Conservation (phyloP, 2,329 filamentous ascomycete species). For the Phaeosphaeriaceae sp. region DNA sequence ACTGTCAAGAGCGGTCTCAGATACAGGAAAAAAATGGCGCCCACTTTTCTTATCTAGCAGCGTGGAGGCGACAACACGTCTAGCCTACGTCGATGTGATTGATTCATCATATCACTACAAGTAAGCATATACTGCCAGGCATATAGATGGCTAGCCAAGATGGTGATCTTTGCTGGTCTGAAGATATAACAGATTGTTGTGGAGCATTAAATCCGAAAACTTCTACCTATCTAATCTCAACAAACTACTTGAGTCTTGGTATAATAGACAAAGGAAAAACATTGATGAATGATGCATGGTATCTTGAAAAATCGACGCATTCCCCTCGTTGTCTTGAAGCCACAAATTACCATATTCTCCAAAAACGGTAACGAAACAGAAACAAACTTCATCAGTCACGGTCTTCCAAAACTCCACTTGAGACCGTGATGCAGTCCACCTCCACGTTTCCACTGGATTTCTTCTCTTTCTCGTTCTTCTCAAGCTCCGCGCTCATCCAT, state of each 20-base stretch:
- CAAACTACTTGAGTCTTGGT: not conserved
- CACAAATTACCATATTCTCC: not conserved
- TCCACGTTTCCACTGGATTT: slow-evolving; percentile 9
- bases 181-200: not conserved
- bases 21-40: no score
- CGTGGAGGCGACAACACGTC: not conserved
- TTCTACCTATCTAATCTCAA: not conserved
- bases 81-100: not conserved
- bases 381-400: not conserved
- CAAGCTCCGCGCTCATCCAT: slow-evolving; percentile 21
- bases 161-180: not conserved
- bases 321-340: not conserved
- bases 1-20: not conserved
- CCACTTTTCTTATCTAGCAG: no score
- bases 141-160: not conserved
- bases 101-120: not conserved
- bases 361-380: not conserved
- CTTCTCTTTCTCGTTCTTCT: slow-evolving; percentile 5
- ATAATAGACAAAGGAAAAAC: not conserved
- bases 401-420: slow-evolving; percentile 11
- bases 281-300: not conserved
- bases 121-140: not conserved
- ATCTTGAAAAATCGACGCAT: not conserved
- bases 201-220: not conserved
- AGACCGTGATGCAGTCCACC: slow-evolving; percentile 15